phyloP scores from a whole-genome alignment of 1,284 basidiomycete genomes.

The Leccinum solheimii region DNA sequence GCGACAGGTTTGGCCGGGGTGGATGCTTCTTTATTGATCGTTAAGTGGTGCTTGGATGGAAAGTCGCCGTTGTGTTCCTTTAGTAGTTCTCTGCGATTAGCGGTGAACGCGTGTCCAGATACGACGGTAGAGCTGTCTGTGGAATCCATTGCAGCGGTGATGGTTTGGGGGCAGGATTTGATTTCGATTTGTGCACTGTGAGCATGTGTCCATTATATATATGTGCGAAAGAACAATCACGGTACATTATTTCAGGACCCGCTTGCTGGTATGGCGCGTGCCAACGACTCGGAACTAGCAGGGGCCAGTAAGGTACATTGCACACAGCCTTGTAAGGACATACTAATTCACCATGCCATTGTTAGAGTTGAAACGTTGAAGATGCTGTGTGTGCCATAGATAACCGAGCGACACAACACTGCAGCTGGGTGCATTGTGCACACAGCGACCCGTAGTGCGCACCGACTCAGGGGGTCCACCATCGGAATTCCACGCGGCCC shows the following conservation, averaged over 20 bases:
- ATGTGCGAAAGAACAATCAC: neutral
- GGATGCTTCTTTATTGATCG: neutral
- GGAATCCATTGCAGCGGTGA: neutral
- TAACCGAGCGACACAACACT: neutral
- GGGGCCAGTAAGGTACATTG: neutral
- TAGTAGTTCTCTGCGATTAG: constrained; percentile 24
- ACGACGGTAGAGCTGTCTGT: constrained; percentile 40
- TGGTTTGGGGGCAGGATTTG: neutral
- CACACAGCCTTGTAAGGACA: neutral
- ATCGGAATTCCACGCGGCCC: neutral
- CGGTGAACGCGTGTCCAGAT: constrained; percentile 33
- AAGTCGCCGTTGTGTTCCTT: constrained; percentile 21
- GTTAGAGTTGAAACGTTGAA: neutral
- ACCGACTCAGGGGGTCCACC: neutral
- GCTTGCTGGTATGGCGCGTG: neutral
- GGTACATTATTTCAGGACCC: neutral
- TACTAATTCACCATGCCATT: neutral
- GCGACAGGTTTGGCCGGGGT: constrained; percentile 1
- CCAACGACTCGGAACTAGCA: neutral
- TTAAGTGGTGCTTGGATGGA: constrained; percentile 14
- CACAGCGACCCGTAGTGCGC: neutral
- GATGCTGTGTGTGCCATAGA: neutral
- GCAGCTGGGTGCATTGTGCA: neutral
- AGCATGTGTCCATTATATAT: neutral
- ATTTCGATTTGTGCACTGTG: neutral